phyloP scores from a whole-genome alignment of 2,329 filamentous ascomycete species.

The Beauveria varroae region DNA sequence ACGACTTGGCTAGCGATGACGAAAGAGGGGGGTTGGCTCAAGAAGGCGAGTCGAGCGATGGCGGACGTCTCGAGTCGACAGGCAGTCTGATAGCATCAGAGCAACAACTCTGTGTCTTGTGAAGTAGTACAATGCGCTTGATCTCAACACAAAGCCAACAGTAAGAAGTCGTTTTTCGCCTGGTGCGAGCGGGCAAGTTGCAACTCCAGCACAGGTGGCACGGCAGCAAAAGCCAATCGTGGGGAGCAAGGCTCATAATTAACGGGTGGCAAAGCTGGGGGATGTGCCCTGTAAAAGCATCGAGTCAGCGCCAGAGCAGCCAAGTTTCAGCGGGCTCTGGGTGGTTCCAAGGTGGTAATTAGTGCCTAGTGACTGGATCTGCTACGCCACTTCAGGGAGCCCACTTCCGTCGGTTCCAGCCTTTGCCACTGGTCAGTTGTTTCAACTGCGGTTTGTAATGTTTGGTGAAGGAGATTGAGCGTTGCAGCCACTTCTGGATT shows the following conservation, averaged over 20 bases:
- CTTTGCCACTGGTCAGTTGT: not conserved
- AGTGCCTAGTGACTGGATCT: not conserved
- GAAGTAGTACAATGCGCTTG: not conserved
- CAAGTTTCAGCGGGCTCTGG: not conserved
- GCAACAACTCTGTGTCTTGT: not conserved
- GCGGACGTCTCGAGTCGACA: not conserved
- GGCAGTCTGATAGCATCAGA: not conserved
- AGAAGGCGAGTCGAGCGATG: not conserved
- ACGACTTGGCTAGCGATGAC: not conserved
- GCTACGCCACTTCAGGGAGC: constrained; percentile 1
- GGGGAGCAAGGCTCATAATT: not conserved
- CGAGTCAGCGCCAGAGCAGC: not conserved
- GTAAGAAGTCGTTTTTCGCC: not conserved
- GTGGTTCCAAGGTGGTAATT: not conserved
- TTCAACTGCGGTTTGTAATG: no score
- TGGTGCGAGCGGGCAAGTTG: not conserved
- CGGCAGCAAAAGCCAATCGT: not conserved
- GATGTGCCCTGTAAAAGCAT: not conserved
- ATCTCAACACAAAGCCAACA: not conserved
- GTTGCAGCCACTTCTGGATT: no score
- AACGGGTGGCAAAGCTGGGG: constrained; percentile 8
- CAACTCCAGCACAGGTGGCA: not conserved
- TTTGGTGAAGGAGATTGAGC: no score
- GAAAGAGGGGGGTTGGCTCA: not conserved
- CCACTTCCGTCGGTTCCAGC: not conserved